phyloP scores from a whole-genome alignment of 371 early-diverging fungal genomes.

The Fennellomyces sp. region DNA sequence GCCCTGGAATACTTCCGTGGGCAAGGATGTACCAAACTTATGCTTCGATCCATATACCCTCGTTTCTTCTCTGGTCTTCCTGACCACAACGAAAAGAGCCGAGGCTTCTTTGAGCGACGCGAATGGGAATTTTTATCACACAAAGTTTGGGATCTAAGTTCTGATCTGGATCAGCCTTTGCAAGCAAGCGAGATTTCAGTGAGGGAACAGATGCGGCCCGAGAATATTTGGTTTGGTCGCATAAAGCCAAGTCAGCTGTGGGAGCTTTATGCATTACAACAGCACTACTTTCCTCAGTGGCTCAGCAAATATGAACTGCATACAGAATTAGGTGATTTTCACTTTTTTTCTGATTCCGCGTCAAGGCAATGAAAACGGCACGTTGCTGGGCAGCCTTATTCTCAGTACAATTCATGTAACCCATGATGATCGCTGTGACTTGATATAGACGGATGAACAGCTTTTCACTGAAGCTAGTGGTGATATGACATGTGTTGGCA shows the following conservation, averaged over 20 bases:
- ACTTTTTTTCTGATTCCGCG: constrained; percentile 47
- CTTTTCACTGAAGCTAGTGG: constrained; percentile 38
- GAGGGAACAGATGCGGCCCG: constrained; percentile 21
- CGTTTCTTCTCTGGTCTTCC: constrained; percentile 56
- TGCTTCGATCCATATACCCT: constrained; percentile 45
- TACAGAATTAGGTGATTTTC: constrained; percentile 43
- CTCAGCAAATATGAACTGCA: constrained; percentile 45
- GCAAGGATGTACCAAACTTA: constrained; percentile 1
- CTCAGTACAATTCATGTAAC: constrained; percentile 30
- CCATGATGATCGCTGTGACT: constrained; percentile 30
- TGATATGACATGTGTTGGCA: constrained; percentile 54
- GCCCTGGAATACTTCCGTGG: constrained; percentile 29
- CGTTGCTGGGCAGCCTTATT: constrained; percentile 34
- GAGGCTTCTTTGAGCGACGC: constrained; percentile 37
- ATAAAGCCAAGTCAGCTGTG: constrained; percentile 22
- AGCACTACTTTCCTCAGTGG: constrained; percentile 44
- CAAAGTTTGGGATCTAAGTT: constrained; percentile 36
- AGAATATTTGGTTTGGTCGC: constrained; percentile 37
- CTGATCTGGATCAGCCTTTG: constrained; percentile 24
- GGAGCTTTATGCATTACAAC: constrained; percentile 38
- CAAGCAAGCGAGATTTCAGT: constrained; percentile 29
- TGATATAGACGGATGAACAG: constrained; percentile 37
- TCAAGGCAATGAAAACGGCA: constrained; percentile 28
- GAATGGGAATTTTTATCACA: constrained; percentile 29
- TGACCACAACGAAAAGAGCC: constrained; percentile 16